Conservation (phyloP, 257 asterid species). For the Sherardia arvensis region DNA sequence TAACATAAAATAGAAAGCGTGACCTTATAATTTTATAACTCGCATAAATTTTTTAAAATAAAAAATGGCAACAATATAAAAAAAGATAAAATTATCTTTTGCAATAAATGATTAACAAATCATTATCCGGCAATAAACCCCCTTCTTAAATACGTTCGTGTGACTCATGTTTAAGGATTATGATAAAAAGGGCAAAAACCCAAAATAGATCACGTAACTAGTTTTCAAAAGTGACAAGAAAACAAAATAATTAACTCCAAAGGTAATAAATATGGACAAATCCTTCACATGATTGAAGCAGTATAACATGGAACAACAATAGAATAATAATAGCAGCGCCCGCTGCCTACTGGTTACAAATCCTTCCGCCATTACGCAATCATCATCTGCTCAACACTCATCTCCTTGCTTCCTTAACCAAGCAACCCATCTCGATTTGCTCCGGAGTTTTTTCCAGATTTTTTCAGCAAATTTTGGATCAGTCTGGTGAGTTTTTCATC, state of each 20-base stretch:
- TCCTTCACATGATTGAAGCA: not conserved
- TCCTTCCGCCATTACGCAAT: slow-evolving; percentile 3
- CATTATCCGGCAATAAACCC: too few relatives aligned
- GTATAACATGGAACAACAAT: not conserved
- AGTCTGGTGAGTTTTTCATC: not conserved
- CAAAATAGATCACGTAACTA: not conserved
- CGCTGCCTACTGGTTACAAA: not conserved
- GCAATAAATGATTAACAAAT: too few relatives aligned
- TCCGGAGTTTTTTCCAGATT: not conserved
- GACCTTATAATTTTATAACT: too few relatives aligned
- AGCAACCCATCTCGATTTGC: not conserved
- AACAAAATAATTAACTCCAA: not conserved
- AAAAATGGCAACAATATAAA: too few relatives aligned
- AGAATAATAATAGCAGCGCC: not conserved
- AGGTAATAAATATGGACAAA: not conserved
- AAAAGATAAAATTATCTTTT: too few relatives aligned
- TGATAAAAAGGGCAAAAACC: not conserved
- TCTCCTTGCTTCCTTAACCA: not conserved
- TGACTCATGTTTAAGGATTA: not conserved
- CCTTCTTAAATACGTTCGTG: not conserved
- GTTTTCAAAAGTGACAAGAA: not conserved
- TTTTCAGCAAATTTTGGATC: not conserved
- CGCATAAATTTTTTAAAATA: too few relatives aligned
- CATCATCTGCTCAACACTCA: not conserved
- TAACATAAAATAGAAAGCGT: too few relatives aligned